phyloP scores from a whole-genome alignment of 1,284 basidiomycete species.

The Irpex sp. region DNA sequence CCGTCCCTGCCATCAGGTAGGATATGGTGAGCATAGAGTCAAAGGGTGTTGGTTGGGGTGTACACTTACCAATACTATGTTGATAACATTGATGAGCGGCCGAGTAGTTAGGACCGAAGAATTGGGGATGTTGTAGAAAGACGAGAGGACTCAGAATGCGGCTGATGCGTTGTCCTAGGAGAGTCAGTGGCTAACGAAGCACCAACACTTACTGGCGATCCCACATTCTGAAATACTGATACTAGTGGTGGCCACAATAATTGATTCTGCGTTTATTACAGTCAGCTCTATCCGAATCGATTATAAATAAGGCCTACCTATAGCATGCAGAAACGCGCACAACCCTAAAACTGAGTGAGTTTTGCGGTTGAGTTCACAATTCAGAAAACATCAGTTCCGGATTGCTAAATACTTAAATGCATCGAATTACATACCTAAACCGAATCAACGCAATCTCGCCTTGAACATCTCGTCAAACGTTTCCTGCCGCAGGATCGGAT shows the following conservation, averaged over 20 bases:
- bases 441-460: not conserved
- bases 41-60: no score
- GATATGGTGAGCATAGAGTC: no score
- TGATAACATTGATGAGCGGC: no score
- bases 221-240: slow-evolving; percentile 22
- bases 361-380: not conserved
- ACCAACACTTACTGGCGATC: no score
- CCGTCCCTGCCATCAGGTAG: no score
- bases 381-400: not conserved
- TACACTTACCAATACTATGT: no score
- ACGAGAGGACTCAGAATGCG: no score
- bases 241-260: slow-evolving; percentile 21
- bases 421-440: no score
- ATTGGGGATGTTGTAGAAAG: no score
- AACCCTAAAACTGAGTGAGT: slow-evolving; percentile 21
- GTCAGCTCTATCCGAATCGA: not conserved
- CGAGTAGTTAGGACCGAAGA: no score
- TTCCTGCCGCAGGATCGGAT: slow-evolving; percentile 3
- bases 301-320: slow-evolving; percentile 18
- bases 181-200: no score
- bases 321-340: slow-evolving; percentile 9
- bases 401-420: not conserved
- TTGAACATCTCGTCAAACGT: slow-evolving; percentile 19
- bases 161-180: no score
- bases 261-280: slow-evolving; percentile 20